A percentile compares a stretch with the other conserved stretches of the same genome.
Conservation (phyloP, 1,284 basidiomycete species). For the Ceratobasidium sp. region DNA sequence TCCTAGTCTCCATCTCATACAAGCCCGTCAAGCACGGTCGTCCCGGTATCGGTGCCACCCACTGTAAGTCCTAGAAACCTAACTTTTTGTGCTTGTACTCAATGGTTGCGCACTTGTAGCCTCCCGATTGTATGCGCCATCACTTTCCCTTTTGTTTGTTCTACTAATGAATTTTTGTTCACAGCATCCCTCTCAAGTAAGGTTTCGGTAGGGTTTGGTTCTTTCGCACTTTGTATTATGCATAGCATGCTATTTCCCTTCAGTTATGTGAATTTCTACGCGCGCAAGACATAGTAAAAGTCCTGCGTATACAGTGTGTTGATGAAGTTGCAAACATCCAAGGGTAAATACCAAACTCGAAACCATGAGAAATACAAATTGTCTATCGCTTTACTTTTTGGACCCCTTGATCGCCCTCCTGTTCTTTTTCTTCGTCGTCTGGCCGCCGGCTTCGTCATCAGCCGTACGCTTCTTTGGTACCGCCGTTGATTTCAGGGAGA, state of each 20-base stretch:
- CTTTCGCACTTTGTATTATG: constrained; percentile 31
- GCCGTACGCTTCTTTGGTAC: constrained; percentile 74
- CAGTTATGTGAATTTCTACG: constrained; percentile 31
- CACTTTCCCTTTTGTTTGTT: constrained; percentile 19
- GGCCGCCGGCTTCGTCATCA: constrained; percentile 46
- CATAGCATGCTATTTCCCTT: constrained; percentile 32
- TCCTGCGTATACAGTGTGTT: constrained; percentile 1
- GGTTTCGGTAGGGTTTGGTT: constrained; percentile 23
- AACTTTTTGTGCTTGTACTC: constrained; percentile 50
- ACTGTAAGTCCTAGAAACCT: constrained; percentile 54
- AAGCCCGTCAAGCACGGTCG: constrained; percentile 99
- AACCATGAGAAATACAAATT: constrained; percentile 9
- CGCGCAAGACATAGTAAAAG: constrained; percentile 2
- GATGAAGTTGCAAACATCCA: background rate
- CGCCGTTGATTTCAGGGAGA: constrained; percentile 72
- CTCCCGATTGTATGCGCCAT: constrained; percentile 68
- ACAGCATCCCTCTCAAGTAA: constrained; percentile 81
- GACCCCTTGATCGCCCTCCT: constrained; percentile 25
- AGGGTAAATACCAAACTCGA: background rate
- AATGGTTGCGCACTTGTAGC: constrained; percentile 51
- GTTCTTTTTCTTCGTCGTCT: constrained; percentile 39
- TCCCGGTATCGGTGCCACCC: constrained; percentile 96
- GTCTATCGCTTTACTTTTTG: constrained; percentile 18
- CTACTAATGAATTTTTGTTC: constrained; percentile 39
- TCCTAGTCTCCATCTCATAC: constrained; percentile 38